Evolutionary conservation across 805 yeast species (phyloP).

Genomic region (Saccharomyces jurei): DNA sequence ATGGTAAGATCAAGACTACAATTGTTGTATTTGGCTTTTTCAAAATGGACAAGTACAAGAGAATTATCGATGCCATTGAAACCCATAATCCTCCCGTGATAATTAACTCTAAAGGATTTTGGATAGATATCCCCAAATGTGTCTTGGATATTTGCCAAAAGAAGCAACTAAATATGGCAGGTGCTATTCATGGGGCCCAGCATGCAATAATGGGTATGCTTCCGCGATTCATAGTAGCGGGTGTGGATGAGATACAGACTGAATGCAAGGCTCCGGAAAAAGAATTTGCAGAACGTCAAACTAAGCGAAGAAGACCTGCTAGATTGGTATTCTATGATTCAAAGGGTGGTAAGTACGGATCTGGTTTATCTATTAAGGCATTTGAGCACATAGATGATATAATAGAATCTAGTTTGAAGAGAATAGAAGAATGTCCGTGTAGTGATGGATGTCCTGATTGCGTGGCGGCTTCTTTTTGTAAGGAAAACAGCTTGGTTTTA

Average conservation of each 20-base stretch:
- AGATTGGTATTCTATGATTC: conserved; percentile 78
- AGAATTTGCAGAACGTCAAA: conserved; percentile 74
- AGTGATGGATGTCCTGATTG: conserved; percentile 71
- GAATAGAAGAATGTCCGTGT: conserved; percentile 59
- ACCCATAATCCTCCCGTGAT: conserved; percentile 80
- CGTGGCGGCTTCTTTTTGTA: conserved; percentile 75
- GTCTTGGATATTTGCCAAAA: conserved; percentile 50
- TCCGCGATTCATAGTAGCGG: conserved; percentile 65
- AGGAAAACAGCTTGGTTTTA: conserved; percentile 71
- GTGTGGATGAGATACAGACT: conserved; percentile 71
- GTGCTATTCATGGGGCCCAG: conserved; percentile 93
- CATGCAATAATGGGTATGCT: conserved; percentile 78
- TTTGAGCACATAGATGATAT: conserved; percentile 71
- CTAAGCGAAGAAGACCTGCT: conserved; percentile 74
- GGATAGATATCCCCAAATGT: conserved; percentile 77
- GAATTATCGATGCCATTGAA: conserved; percentile 88
- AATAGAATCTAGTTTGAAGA: conserved; percentile 47
- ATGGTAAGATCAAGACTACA: conserved; percentile 66
- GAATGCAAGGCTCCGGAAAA: conserved; percentile 98
- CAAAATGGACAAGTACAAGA: conserved; percentile 66
- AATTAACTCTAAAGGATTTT: conserved; percentile 68
- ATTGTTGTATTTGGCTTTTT: conserved; percentile 86
- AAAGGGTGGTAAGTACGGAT: conserved; percentile 70
- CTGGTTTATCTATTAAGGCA: conserved; percentile 73
- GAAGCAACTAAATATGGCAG: conserved; percentile 66